These are phyloP conservation scores for Sugiyamaella sp. DNA, from an alignment of 1,139 yeast species.

Conservation along the genomic window DNA sequence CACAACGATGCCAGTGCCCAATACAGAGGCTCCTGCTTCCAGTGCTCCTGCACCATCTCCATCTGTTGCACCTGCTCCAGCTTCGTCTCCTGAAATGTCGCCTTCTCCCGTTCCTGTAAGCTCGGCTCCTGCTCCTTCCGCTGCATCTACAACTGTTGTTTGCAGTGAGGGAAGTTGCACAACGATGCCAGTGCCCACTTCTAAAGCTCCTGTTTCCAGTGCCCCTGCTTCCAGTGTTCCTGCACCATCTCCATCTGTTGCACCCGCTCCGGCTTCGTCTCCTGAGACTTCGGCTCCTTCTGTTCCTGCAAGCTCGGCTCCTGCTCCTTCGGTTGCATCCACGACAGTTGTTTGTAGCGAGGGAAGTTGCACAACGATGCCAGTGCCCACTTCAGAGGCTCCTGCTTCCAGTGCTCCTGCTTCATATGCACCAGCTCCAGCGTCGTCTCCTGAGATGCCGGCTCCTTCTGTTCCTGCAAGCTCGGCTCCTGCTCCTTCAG, in stretches of 20 bases:
- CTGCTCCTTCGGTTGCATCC: not conserved
- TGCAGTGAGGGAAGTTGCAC: conserved; percentile 14
- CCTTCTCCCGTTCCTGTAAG: conserved; percentile 7
- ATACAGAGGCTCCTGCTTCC: no score
- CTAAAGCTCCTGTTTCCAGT: conserved; percentile 12
- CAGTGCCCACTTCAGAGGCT: no score
- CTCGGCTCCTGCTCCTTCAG: no score
- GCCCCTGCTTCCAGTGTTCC: conserved; percentile 10
- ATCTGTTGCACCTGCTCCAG: conserved; percentile 12
- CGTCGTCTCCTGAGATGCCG: no score
- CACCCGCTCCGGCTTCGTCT: conserved; percentile 2
- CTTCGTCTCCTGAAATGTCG: not conserved
- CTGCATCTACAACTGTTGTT: conserved; percentile 7
- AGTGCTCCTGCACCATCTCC: conserved; percentile 8
- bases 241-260: not conserved
- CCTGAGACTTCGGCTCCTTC: conserved; percentile 4
- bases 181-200: not conserved
- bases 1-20: no score
- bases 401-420: no score
- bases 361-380: conserved; percentile 20
- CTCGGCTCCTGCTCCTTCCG: conserved; percentile 1
- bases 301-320: not conserved
- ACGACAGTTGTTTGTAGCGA: conserved; percentile 17
- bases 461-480: no score
- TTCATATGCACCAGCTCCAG: no score